Conservation (phyloP, 257 asterid genomes). For the Salvia splendens region DNA sequence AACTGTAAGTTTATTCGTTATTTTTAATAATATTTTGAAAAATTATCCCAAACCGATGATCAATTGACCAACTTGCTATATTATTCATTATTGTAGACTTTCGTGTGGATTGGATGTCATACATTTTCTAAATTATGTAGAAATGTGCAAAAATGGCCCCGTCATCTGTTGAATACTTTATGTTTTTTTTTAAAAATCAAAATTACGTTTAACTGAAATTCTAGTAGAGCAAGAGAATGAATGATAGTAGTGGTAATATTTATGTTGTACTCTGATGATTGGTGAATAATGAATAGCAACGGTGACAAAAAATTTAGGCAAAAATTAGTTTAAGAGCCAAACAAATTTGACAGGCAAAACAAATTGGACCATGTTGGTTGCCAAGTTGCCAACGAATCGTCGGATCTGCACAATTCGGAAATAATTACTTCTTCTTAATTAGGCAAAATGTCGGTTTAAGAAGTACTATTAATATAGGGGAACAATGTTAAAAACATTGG, state of each 20-base stretch:
- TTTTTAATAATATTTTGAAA: no score
- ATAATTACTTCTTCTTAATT: not conserved
- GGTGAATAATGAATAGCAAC: no score
- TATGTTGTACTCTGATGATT: not conserved
- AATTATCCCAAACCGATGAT: no score
- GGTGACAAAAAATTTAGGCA: no score
- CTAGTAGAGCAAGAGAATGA: no score
- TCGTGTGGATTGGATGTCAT: constrained; percentile 8
- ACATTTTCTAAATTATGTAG: not conserved
- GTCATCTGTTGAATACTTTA: not conserved
- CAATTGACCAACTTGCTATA: not conserved
- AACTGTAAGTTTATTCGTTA: no score
- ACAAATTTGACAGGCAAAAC: no score
- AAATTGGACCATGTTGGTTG: no score
- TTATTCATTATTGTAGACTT: constrained; percentile 7
- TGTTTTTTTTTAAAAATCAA: no score
- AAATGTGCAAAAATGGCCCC: not conserved
- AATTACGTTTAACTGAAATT: not conserved
- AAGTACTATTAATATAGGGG: no score
- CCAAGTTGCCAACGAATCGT: not conserved
- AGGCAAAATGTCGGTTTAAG: no score
- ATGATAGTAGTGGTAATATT: not conserved
- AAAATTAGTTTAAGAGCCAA: no score
- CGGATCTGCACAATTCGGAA: not conserved
- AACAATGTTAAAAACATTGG: not conserved